Base-by-base conservation (phyloP, 192 early-diverging fungal genomes). In the Radiomyces spectabilis region DNA sequence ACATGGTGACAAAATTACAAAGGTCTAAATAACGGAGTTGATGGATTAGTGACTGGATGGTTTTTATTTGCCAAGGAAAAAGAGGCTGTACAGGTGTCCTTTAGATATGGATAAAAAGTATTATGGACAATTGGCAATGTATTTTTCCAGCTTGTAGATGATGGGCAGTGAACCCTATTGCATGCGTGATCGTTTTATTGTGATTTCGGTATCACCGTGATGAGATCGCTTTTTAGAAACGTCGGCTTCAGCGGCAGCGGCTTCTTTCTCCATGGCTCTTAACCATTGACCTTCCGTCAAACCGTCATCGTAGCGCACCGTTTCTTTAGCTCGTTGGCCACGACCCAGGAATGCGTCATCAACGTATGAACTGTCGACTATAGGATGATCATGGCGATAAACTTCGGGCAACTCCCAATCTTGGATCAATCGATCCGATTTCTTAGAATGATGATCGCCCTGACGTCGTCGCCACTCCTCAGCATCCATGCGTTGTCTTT, bases 231-330 rank as follows among this genome's bases (percentile, higher is more conserved):
- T 76, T 5, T 61, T 53, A 10, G 41, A 60, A 39, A 71, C 76
- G 16, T 78, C 59, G 25, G 82, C 83, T n/a, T 78, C 72, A n/a
- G 83, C 68, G 22, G 76, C 79, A 51, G 58, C 65, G 4, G 63
- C 61, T 50, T 80, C 79, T 44, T 83, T 65, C 60, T 87, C 79
- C 19, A 84, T 71, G 5, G 78, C 76, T 48, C 71, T 53, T 21
- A 95, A 56, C 80, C 82, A 98, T 65, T 98, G 89, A 48, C 92
- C 87, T 56, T 98, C 93, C 0, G 86, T 91, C 67, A 96, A 69
- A 4, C 85, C 91, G 58, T 98, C 93, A 61, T 89, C 87, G 62
- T 98, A 95, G 9, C 74, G 77, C 32, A 92, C 85, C 43, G 81
- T 79, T 19, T 77, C 81, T 37, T 85, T 78, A n/a, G 72, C 74